A percentile compares a stretch with the other conserved stretches of the same genome.
Conservation (phyloP, 192 early-diverging fungal genomes). For the Oehlia diaphana region DNA sequence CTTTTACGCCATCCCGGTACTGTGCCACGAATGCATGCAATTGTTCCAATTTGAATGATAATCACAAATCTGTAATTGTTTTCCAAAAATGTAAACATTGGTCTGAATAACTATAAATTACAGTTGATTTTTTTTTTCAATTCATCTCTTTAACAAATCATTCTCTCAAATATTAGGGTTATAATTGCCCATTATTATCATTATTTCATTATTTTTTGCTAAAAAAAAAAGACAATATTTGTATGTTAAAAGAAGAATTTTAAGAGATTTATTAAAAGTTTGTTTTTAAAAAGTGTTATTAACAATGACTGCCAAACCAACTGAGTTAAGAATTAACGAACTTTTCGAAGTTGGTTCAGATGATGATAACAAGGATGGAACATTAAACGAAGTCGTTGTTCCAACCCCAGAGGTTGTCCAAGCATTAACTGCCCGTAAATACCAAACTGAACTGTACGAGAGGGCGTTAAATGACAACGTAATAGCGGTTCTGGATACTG, state of each 20-base stretch:
- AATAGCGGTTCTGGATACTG: constrained; percentile 90
- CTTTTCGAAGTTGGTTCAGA: not conserved
- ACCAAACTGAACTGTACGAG: constrained; percentile 77
- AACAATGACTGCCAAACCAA: not conserved
- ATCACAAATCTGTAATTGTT: no score
- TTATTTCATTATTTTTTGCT: no score
- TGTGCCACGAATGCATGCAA: no score
- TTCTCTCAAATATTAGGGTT: not conserved
- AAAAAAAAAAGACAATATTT: no score
- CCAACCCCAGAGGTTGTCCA: not conserved
- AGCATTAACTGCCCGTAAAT: constrained; percentile 40
- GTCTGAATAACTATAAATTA: no score
- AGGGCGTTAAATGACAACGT: constrained; percentile 72
- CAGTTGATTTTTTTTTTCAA: no score
- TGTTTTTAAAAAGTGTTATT: not conserved
- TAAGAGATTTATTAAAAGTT: no score
- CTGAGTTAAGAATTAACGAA: not conserved
- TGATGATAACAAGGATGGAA: not conserved
- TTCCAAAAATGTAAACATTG: no score
- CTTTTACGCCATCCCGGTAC: not conserved
- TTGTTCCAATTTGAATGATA: no score
- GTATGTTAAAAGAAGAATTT: no score
- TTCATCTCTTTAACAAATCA: not conserved
- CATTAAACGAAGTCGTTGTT: not conserved
- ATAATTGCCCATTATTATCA: no score